Percentiles rank a stretch among this genome's conserved stretches.
These are phyloP conservation scores for Rhizopogon sp. DNA, from an alignment of 768 basidiomycete genomes.

Conservation along the genomic window DNA sequence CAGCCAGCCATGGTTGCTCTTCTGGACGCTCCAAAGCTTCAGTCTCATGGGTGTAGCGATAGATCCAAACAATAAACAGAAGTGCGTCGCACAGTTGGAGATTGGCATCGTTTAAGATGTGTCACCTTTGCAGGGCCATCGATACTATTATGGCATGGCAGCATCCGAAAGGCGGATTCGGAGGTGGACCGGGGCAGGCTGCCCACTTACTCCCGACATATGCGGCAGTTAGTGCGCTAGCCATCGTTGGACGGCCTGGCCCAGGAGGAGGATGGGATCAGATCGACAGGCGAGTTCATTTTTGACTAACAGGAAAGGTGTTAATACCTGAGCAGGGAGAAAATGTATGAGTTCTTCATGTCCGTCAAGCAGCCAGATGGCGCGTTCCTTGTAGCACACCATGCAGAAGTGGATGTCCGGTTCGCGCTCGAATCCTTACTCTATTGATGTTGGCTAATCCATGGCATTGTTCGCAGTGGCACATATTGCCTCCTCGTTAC, in stretches of 20 bases:
- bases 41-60: slow-evolving; percentile 72
- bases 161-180: slow-evolving; percentile 85
- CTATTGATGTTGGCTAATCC: background rate
- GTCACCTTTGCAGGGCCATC: slow-evolving; percentile 49
- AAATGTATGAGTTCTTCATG: slow-evolving; percentile 86
- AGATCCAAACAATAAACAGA: slow-evolving; percentile 72
- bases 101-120: background rate
- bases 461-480: slow-evolving; percentile 46
- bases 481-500: slow-evolving; percentile 88
- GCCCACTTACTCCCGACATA: slow-evolving; percentile 90
- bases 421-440: slow-evolving; percentile 26
- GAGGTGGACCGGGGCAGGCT: slow-evolving; percentile 85
- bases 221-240: slow-evolving; percentile 78
- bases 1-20: slow-evolving; percentile 92
- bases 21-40: slow-evolving; percentile 88
- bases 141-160: slow-evolving; percentile 79
- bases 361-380: slow-evolving; percentile 90
- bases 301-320: background rate
- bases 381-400: slow-evolving; percentile 82
- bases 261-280: slow-evolving; percentile 79
- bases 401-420: slow-evolving; percentile 94
- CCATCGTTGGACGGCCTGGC: slow-evolving; percentile 74
- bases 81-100: slow-evolving; percentile 39
- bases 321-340: slow-evolving; percentile 40
- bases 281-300: slow-evolving; percentile 61